Evolutionary conservation across 2,329 filamentous ascomycete species (phyloP), one percentile per base, ranked within the genome.

Genomic region (Pyricularia pennisetigena): DNA sequence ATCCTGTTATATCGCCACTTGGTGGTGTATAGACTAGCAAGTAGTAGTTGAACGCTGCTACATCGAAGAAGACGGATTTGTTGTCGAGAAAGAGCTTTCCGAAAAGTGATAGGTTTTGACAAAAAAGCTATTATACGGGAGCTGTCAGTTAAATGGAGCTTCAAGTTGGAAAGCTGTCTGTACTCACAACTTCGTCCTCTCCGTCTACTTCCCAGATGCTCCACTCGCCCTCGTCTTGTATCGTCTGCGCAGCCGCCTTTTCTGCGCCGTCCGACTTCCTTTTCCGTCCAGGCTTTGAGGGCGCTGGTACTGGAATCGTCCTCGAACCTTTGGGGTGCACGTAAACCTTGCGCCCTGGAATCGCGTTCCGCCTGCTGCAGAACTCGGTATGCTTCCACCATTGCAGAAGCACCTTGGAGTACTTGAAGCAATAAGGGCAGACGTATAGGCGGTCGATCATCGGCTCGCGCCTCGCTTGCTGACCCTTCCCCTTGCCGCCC

Each of bases 21-120:
- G 12, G 69, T n/a, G 86, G 81, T 9, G 88, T 90, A 75, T 94
- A 90, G 63, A 95, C 90, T 67, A 98, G 88, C 4, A 97, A 86
- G 77, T 97, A 98, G 82, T 97, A 99, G 72, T 97, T 89, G 80
- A 99, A 99, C 67, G 91, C 92, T 4, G 89, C 88, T 64, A 97
- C 94, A 75, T 99, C 95, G 82, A 97, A 99, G 80, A 97, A 98
- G 73, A 99, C 94, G 8, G 93, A 97, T 76, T 99, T 99, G 76
- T 96, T 97, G 78, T 98, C 94, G 71, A 99, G 90, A 78, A 98
- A 99, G 63, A 99, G 87, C 79, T 98, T 99, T 30, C 93, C 94
- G 77, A 98, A 97, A 64, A 99, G 88, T 10, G 92, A 97, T 14
- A 99, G 85, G 74, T 97, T 97, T 79, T 98, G 95, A 72, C 93